phyloP scores from a whole-genome alignment of 2,329 filamentous ascomycete genomes.

The Colletotrichum falcatum region DNA sequence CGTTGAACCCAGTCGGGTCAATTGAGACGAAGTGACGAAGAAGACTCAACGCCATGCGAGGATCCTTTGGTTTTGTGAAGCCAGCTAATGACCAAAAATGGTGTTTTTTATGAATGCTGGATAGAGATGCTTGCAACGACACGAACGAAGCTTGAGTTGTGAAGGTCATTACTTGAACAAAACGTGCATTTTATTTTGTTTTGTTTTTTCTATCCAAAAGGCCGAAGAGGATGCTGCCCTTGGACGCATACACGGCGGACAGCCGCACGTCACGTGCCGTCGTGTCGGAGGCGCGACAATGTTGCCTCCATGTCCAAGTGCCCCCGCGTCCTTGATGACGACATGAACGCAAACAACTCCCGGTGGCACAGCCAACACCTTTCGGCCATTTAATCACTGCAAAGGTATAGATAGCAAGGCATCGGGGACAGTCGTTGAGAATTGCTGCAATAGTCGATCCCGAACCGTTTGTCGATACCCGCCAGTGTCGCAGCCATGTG shows the following conservation, averaged over 20 bases:
- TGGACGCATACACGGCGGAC: too few species aligned
- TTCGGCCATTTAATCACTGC: background rate
- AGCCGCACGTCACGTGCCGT: slow-evolving; percentile 11
- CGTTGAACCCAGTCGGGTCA: background rate
- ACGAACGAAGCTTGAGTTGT: background rate
- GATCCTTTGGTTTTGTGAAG: background rate
- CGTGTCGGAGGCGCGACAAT: slow-evolving; percentile 14
- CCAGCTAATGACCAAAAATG: too few species aligned
- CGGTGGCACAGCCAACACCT: background rate
- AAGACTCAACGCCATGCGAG: background rate
- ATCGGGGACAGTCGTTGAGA: background rate
- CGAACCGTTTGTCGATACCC: background rate
- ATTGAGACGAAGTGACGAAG: slow-evolving; percentile 16
- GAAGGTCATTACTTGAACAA: background rate
- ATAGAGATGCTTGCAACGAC: background rate
- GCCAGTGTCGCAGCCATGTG: slow-evolving; percentile 46
- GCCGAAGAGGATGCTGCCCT: accelerated
- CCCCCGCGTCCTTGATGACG: slow-evolving; percentile 27
- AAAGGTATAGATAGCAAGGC: background rate
- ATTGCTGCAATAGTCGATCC: background rate
- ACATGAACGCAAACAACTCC: background rate
- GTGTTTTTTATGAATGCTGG: background rate
- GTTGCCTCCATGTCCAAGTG: background rate
- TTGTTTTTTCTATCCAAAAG: too few species aligned
- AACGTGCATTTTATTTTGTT: background rate